A percentile compares a stretch with the other conserved stretches of the same genome.
These are phyloP conservation scores for Areca catechu DNA, from an alignment of 176 grass and related monocot species.

Conservation along the genomic window DNA sequence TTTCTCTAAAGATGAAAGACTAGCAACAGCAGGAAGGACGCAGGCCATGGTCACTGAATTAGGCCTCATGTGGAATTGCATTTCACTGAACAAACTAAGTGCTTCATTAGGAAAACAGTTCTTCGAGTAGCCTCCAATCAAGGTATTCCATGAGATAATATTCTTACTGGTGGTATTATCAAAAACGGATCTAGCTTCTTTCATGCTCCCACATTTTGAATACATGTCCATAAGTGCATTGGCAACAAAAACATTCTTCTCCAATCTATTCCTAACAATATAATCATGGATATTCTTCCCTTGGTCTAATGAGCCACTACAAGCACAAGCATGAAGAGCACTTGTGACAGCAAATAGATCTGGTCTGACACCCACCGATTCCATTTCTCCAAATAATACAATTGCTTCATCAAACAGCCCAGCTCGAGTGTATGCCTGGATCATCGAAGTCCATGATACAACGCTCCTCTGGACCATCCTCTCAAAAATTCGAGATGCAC, in stretches of 20 bases:
- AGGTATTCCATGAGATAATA: constrained; percentile 77
- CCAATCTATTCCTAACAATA: constrained; percentile 46
- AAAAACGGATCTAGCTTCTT: constrained; percentile 49
- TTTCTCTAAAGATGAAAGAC: constrained; percentile 67
- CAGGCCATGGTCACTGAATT: constrained; percentile 73
- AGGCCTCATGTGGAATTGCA: constrained; percentile 45
- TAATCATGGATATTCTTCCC: constrained; percentile 58
- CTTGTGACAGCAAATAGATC: constrained; percentile 52
- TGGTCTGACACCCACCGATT: constrained; percentile 30
- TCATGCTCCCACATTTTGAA: constrained; percentile 57
- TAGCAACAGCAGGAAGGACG: constrained; percentile 68
- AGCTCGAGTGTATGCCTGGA: constrained; percentile 46
- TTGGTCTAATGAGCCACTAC: constrained; percentile 40
- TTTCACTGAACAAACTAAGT: constrained; percentile 49
- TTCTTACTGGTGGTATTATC: constrained; percentile 38
- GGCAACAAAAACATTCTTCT: constrained; percentile 32
- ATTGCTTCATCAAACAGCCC: constrained; percentile 52
- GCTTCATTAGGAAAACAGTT: constrained; percentile 54
- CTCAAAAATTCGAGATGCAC: constrained; percentile 54
- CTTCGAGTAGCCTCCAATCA: constrained; percentile 82
- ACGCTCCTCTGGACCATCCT: constrained; percentile 53
- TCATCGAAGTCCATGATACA: constrained; percentile 77
- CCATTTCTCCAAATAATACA: constrained; percentile 54
- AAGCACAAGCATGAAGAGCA: constrained; percentile 71
- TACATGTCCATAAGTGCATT: constrained; percentile 89